Conservation (phyloP, 129 eudicot species). For the Tanacetum coccineum region DNA sequence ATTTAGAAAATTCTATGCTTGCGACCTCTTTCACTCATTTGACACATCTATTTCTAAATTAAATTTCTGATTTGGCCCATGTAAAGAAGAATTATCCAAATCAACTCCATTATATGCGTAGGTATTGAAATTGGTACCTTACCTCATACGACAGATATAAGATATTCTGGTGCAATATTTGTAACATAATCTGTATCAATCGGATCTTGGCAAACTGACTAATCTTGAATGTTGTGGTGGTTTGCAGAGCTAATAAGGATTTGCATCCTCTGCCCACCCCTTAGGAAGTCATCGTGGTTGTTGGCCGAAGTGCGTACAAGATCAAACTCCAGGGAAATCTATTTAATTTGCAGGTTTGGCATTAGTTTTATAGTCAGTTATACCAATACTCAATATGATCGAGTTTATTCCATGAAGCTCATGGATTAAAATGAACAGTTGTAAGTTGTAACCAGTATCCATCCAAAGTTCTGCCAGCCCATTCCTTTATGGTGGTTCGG, state of each 20-base stretch:
- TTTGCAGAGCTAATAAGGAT: slow-evolving; percentile 62
- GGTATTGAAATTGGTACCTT: too few relatives aligned
- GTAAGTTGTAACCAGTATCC: too few relatives aligned
- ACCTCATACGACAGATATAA: neutral
- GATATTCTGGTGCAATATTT: neutral
- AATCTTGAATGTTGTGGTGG: slow-evolving; percentile 23
- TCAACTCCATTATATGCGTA: too few relatives aligned
- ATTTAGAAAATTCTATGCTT: too few relatives aligned
- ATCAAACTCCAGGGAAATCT: slow-evolving; percentile 80
- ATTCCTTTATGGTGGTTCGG: too few relatives aligned
- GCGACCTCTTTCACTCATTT: too few relatives aligned
- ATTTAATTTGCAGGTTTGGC: slow-evolving; percentile 81
- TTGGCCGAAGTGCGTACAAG: slow-evolving; percentile 94
- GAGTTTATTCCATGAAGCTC: too few relatives aligned
- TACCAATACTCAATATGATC: neutral
- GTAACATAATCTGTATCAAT: neutral
- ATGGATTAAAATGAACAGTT: too few relatives aligned
- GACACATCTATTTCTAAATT: too few relatives aligned
- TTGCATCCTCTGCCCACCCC: slow-evolving; percentile 75
- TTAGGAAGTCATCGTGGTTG: slow-evolving; percentile 77
- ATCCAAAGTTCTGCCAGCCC: too few relatives aligned
- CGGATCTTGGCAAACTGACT: neutral
- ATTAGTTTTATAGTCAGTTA: slow-evolving; percentile 16
- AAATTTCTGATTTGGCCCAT: too few relatives aligned
- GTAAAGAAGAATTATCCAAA: too few relatives aligned